Base-by-base conservation (phyloP, 495 filamentous ascomycete genomes). In the Geoglossum glabrum region DNA sequence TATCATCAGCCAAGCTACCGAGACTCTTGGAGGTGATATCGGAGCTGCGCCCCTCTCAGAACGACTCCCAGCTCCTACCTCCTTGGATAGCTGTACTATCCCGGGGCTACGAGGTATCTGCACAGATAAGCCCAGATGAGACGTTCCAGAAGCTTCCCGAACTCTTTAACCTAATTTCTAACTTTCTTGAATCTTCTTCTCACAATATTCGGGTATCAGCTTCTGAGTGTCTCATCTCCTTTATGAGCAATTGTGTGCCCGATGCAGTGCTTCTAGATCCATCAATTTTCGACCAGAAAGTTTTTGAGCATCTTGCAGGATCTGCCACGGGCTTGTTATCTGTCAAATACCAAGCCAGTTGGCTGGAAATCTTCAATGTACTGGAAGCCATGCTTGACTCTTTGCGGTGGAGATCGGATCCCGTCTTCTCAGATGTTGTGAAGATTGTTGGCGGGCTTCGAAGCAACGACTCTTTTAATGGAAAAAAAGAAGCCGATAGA, bases 61-160 rank as follows among this genome's bases (percentile, higher is more conserved):
- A 84, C 65, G 93, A 98, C 70, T 87, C 88, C 0, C 88, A 95
- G 69, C 74, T 97, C 26, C 77, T 96, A 0, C 92, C 92, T 0
- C 86, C 92, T 0, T 98, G 92, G 92, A 87, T 97, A 61, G 92
- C 90, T 3, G 90, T 98, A 40, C 68, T 97, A 15, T 94, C 90
- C 11, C 76, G 92, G 68, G 93, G 87, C 1, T 94, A 95, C 67
- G 90, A 96, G 68, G 88, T 97, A 6, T 87, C 86, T 17, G 82
- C 87, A 2, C 87, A 95, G 65, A 80, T 95, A 55, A 76, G 79
- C 27, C 81, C 87, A 7, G 82, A 90, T 58, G 86, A 90, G 33
- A 95, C 90, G 0, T 95, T 96, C 65, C 79, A 81, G 59, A 90
- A 89, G 64, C 69, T 98, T 13, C 87, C 90, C 0, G 81, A 80